phyloP scores from a whole-genome alignment of 257 asterid genomes.

The Pogostemon cablin region DNA sequence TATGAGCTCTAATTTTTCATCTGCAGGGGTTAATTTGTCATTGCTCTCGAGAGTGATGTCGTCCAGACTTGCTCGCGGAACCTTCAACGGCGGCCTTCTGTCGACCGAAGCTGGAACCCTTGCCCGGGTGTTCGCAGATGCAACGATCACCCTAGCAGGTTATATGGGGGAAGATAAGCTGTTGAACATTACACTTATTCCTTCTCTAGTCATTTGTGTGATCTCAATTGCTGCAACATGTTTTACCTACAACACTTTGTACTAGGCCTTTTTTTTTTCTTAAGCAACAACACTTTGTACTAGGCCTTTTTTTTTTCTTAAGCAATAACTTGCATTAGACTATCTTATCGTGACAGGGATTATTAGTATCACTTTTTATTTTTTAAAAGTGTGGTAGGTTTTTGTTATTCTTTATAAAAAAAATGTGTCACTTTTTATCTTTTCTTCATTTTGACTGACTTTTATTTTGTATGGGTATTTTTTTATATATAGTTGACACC shows the following conservation, averaged over 20 bases:
- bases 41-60: constrained; percentile 96
- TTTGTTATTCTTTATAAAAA: too few relatives aligned
- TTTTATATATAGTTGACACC: too few relatives aligned
- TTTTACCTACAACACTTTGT: constrained; percentile 76
- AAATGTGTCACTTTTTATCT: too few relatives aligned
- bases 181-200: constrained; percentile 74
- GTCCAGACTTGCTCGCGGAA: constrained; percentile 92
- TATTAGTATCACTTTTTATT: too few relatives aligned
- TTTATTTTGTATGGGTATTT: too few relatives aligned
- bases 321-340: background rate
- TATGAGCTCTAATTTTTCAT: too few relatives aligned
- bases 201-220: constrained; percentile 72
- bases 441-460: too few relatives aligned
- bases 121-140: constrained; percentile 91
- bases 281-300: constrained; percentile 24
- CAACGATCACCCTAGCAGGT: constrained; percentile 81
- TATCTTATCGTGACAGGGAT: too few relatives aligned
- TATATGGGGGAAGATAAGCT: constrained; percentile 70
- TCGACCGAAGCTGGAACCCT: constrained; percentile 94
- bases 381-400: too few relatives aligned
- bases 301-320: constrained; percentile 12
- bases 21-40: constrained; percentile 77
- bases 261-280: constrained; percentile 34
- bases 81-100: constrained; percentile 86
- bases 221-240: constrained; percentile 81